These are phyloP conservation scores for Botrytis sinoallii DNA, from an alignment of 2,329 filamentous ascomycete species.

Conservation along the genomic window DNA sequence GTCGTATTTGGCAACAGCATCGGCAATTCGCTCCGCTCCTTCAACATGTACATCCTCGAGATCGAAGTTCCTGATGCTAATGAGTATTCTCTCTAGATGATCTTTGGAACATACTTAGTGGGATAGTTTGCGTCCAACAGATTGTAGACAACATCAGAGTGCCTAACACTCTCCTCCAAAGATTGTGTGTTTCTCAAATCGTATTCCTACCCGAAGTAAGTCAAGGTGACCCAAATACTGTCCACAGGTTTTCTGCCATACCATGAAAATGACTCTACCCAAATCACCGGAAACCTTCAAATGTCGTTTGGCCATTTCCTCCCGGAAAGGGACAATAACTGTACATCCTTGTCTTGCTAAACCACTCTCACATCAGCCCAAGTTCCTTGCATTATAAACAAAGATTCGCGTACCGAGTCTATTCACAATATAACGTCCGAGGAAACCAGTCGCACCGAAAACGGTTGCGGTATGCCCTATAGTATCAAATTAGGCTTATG, in stretches of 20 bases:
- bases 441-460: conserved; percentile 93
- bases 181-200: conserved; percentile 92
- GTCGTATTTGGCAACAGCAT: conserved; percentile 96
- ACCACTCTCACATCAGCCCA: conserved; percentile 29
- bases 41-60: conserved; percentile 91
- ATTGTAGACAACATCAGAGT: conserved; percentile 98
- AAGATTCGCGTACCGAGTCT: conserved; percentile 62
- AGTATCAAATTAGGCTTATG: conserved; percentile 28
- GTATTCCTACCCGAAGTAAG: conserved; percentile 63
- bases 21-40: conserved; percentile 85
- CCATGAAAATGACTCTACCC: conserved; percentile 82
- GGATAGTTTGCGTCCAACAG: conserved; percentile 89
- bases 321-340: conserved; percentile 87
- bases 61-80: conserved; percentile 74
- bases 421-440: conserved; percentile 97
- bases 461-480: conserved; percentile 92
- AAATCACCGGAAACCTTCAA: conserved; percentile 95
- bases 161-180: conserved; percentile 92
- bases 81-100: conserved; percentile 34
- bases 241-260: conserved; percentile 37
- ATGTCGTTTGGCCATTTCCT: conserved; percentile 97
- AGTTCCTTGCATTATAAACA: background rate
- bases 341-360: conserved; percentile 89
- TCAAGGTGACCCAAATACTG: background rate
- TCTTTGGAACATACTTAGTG: conserved; percentile 67